Evolutionary conservation across 345 rosid genomes (phyloP).

Genomic region (Pelargonium nanum): DNA sequence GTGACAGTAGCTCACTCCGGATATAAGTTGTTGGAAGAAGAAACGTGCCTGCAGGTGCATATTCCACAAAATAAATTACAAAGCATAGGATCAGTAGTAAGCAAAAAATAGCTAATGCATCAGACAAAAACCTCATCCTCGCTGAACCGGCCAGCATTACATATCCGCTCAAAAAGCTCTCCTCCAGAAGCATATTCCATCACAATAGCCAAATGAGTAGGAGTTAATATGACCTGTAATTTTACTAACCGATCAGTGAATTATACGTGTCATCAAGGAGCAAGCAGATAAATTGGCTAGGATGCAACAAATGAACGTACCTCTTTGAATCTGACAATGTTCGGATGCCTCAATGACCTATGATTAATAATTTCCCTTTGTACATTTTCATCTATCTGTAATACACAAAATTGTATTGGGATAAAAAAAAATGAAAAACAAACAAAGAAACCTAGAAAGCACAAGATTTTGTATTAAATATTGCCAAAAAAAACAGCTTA

Average conservation of each 20-base stretch:
- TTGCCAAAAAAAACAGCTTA: too few species aligned
- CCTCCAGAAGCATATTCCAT: conserved; percentile 92
- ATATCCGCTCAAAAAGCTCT: conserved; percentile 72
- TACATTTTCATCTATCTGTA: conserved; percentile 79
- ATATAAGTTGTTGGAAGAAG: conserved; percentile 77
- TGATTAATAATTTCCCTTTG: conserved; percentile 78
- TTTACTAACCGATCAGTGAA: not conserved
- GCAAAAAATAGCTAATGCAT: not conserved
- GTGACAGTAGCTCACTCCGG: conserved; percentile 70
- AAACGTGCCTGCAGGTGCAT: conserved; percentile 49
- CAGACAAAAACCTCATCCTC: conserved; percentile 58
- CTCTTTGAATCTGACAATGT: conserved; percentile 80
- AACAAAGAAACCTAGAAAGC: too few species aligned
- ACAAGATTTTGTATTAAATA: too few species aligned
- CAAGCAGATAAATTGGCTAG: not conserved
- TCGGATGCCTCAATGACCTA: conserved; percentile 71
- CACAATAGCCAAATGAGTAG: conserved; percentile 70
- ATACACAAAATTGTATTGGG: not conserved
- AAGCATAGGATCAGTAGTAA: not conserved
- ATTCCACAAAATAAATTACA: not conserved
- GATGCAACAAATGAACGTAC: conserved; percentile 17
- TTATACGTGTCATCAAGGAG: too few species aligned
- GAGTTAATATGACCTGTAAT: conserved; percentile 77
- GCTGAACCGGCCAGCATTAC: conserved; percentile 71
- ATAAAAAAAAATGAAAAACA: too few species aligned